Evolutionary conservation across 2,329 filamentous ascomycete genomes (phyloP).

Genomic region (Hymenoscyphus occultus): DNA sequence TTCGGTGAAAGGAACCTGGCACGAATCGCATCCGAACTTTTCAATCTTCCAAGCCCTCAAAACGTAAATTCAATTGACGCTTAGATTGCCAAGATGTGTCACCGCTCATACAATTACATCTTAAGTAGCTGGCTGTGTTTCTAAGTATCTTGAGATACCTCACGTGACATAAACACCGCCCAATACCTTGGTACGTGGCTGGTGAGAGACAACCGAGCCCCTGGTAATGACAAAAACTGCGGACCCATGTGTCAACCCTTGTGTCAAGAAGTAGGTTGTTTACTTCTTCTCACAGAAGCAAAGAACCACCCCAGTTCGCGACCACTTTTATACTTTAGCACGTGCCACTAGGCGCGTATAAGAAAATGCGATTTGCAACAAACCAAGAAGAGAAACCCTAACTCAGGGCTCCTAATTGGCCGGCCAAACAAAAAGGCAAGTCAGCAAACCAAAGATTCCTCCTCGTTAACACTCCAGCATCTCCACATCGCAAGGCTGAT

Average conservation of each 20-base stretch:
- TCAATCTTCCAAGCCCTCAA: too few species aligned
- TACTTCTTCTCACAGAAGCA: background rate
- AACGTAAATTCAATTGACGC: too few species aligned
- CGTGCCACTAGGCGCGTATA: constrained; percentile 3
- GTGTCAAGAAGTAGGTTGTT: too few species aligned
- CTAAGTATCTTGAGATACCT: background rate
- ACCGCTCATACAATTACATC: background rate
- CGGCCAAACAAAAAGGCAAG: background rate
- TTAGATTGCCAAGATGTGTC: too few species aligned
- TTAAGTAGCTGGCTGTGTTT: background rate
- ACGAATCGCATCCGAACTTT: too few species aligned
- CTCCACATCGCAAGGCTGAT: background rate
- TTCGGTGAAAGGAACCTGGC: too few species aligned
- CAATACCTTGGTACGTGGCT: too few species aligned
- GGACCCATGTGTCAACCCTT: too few species aligned
- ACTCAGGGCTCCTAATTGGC: background rate
- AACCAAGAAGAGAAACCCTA: background rate
- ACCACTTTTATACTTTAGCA: background rate
- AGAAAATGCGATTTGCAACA: constrained; percentile 4
- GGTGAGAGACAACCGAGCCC: too few species aligned
- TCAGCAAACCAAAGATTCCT: background rate
- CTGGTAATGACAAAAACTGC: too few species aligned
- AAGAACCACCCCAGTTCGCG: background rate
- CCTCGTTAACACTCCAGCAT: background rate
- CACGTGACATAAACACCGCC: background rate